These are phyloP conservation scores for Elaeagnus macrophylla DNA, from an alignment of 306 rosid genomes.

Conservation along the genomic window DNA sequence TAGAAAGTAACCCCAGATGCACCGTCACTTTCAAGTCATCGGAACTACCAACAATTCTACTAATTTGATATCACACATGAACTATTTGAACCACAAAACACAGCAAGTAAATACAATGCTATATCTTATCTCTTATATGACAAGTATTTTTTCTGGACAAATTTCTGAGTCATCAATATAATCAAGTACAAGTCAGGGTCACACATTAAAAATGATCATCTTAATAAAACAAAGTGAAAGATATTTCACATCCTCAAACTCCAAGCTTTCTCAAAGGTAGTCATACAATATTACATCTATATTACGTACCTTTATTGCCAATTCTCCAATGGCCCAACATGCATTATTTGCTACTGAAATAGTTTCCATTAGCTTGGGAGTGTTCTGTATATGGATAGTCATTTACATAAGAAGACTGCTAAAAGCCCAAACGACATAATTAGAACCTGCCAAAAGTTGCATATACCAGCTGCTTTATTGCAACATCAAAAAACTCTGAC, in stretches of 20 bases:
- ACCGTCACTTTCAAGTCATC: too few species aligned
- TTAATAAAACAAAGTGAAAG: too few species aligned
- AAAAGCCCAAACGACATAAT: constrained; percentile 1
- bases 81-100: too few species aligned
- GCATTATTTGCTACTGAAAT: constrained; percentile 98
- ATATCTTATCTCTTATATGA: too few species aligned
- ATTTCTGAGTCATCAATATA: too few species aligned
- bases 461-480: constrained; percentile 89
- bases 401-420: constrained; percentile 15
- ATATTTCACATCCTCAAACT: neutral
- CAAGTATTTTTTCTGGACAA: too few species aligned
- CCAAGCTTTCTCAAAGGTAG: neutral
- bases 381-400: constrained; percentile 40
- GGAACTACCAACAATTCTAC: too few species aligned
- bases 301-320: constrained; percentile 82
- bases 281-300: neutral
- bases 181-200: too few species aligned
- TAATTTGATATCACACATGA: too few species aligned
- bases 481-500: constrained; percentile 76
- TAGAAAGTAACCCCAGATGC: neutral
- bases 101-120: too few species aligned
- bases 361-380: constrained; percentile 68
- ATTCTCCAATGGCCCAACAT: constrained; percentile 98
- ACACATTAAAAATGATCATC: too few species aligned
- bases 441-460: constrained; percentile 6